Evolutionary conservation across 2,329 filamentous ascomycete genomes (phyloP).

Genomic region (Hypoxylon sp.): DNA sequence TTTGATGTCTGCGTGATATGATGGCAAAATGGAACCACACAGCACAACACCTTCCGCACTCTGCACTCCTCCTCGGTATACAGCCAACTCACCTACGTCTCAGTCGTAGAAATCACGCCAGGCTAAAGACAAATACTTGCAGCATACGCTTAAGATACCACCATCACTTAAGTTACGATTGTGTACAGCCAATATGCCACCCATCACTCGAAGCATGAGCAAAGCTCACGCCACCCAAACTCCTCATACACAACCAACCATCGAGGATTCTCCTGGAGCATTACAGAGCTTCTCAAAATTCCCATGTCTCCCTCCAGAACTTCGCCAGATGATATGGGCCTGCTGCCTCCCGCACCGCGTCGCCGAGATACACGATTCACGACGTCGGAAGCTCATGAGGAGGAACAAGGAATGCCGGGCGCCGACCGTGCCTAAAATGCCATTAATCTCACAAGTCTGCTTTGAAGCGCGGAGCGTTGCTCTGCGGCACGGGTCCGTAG

Average conservation of each 20-base stretch:
- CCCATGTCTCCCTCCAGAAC: not conserved
- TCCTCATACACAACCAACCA: not conserved
- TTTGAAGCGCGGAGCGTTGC: not conserved
- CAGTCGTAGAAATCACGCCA: not conserved
- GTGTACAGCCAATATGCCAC: not conserved
- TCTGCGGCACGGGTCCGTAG: not conserved
- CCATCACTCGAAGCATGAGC: not conserved
- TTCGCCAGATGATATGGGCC: not conserved
- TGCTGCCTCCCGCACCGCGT: not conserved
- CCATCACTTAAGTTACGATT: not conserved
- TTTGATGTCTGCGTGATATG: not conserved
- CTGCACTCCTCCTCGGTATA: not conserved
- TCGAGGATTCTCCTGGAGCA: not conserved
- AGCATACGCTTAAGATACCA: not conserved
- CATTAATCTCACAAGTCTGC: not conserved
- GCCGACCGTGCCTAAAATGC: not conserved
- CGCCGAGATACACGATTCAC: not conserved
- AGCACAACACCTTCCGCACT: not conserved
- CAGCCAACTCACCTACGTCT: not conserved
- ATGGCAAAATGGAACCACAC: not conserved
- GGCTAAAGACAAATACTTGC: not conserved
- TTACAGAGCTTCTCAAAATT: slow-evolving; percentile 1
- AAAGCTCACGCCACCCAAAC: not conserved
- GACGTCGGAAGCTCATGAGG: not conserved
- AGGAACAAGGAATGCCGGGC: not conserved